Evolutionary conservation across 2,329 filamentous ascomycete genomes (phyloP).

Genomic region (Pseudocercospora fuligena): DNA sequence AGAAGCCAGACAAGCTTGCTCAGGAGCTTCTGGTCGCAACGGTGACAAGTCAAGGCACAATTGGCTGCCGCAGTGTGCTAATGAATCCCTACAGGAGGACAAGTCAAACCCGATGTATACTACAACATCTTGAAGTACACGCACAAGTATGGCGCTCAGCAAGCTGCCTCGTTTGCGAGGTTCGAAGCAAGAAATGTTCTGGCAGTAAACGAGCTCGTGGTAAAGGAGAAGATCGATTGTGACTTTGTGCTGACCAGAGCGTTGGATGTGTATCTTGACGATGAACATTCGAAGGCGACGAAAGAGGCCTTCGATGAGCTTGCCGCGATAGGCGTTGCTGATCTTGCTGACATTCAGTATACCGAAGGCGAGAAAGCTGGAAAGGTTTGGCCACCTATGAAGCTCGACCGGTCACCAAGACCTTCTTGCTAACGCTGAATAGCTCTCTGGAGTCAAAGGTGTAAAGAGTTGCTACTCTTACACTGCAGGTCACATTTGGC

Average conservation of each 20-base stretch:
- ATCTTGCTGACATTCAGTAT: constrained; percentile 8
- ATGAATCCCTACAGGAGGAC: constrained; percentile 11
- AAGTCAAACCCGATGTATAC: constrained; percentile 19
- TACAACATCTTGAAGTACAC: constrained; percentile 13
- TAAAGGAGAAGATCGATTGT: constrained; percentile 47
- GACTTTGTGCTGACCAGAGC: constrained; percentile 49
- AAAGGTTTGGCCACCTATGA: background rate
- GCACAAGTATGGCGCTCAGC: constrained; percentile 27
- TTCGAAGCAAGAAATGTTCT: constrained; percentile 9
- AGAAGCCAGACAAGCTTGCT: constrained; percentile 31
- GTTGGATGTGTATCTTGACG: constrained; percentile 44
- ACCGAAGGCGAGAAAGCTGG: background rate
- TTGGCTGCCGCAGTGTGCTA: background rate
- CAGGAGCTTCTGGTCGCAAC: constrained; percentile 32
- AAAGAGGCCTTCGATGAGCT: constrained; percentile 16
- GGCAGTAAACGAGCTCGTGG: constrained; percentile 37
- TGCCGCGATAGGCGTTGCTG: background rate
- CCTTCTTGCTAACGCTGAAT: background rate
- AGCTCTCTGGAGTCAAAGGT: constrained; percentile 25
- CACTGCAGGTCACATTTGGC: constrained; percentile 25
- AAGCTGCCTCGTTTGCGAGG: constrained; percentile 28
- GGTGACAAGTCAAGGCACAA: constrained; percentile 13
- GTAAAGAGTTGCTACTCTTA: constrained; percentile 20
- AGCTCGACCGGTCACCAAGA: background rate
- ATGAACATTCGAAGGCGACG: constrained; percentile 17